Evolutionary conservation across 331 rosid species (phyloP).

Genomic region (Erythrophleum ivorense): DNA sequence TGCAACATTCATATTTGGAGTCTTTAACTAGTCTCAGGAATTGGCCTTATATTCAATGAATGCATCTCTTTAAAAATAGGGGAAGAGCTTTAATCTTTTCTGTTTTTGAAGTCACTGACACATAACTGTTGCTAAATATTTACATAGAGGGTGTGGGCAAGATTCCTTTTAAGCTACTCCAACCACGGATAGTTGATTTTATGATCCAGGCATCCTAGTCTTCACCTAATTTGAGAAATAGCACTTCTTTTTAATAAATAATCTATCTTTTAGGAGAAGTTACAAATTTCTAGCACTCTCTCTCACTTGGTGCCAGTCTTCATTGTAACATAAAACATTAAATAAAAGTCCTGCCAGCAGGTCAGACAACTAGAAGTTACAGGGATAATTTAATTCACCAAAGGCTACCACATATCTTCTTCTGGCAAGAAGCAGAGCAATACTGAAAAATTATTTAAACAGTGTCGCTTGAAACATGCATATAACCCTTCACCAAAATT

Average conservation of each 20-base stretch:
- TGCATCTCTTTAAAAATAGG: no score
- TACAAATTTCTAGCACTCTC: background rate
- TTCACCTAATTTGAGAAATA: no score
- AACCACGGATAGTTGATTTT: no score
- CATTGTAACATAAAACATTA: constrained; percentile 1
- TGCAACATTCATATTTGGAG: no score
- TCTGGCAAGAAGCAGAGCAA: constrained; percentile 2
- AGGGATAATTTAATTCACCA: background rate
- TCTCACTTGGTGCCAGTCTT: background rate
- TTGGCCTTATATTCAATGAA: no score
- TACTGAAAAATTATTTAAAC: constrained; percentile 1
- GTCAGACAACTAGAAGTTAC: constrained; percentile 5
- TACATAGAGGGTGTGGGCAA: no score
- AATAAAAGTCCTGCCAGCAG: constrained; percentile 10
- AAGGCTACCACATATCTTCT: constrained; percentile 19
- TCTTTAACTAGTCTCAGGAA: no score
- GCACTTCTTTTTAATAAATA: background rate
- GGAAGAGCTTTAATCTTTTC: no score
- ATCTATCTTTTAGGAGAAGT: background rate
- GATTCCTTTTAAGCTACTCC: no score
- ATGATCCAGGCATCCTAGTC: no score
- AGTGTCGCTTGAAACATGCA: constrained; percentile 1
- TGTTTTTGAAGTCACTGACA: no score
- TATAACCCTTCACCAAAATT: background rate
- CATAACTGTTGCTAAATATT: no score